A percentile compares a stretch with the other conserved stretches of the same genome.
Conservation (phyloP, 192 early-diverging fungal species). For the Gamsiella multidivaricata region DNA sequence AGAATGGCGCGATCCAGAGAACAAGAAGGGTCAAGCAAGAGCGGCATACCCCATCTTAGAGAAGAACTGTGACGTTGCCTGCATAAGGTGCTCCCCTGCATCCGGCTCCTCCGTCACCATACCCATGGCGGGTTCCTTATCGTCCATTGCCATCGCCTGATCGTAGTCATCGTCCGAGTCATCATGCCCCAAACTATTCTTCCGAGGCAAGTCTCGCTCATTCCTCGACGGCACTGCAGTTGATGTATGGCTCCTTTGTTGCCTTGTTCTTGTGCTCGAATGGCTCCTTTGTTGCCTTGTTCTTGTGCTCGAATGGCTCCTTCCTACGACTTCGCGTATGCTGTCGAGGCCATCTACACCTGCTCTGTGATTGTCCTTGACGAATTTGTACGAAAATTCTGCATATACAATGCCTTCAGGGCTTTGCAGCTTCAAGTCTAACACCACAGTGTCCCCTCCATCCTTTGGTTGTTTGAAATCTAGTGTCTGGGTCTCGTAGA, state of each 20-base stretch:
- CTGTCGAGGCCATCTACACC: too few species aligned
- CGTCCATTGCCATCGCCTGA: not conserved
- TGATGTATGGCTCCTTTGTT: not conserved
- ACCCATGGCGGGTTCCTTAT: not conserved
- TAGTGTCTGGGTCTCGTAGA: slow-evolving; percentile 25
- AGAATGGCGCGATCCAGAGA: too few species aligned
- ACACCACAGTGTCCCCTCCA: not conserved
- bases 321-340: not conserved
- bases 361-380: not conserved
- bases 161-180: slow-evolving; percentile 4
- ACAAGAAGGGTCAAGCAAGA: not conserved
- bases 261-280: not conserved
- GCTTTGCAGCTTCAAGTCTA: slow-evolving; percentile 33
- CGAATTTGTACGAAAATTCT: slow-evolving; percentile 30
- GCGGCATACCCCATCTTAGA: slow-evolving; percentile 46
- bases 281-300: too few species aligned
- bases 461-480: slow-evolving; percentile 15
- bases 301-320: not conserved
- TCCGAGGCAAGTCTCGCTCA: not conserved
- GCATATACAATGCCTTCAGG: slow-evolving; percentile 15
- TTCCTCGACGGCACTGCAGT: not conserved
- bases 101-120: slow-evolving; percentile 26
- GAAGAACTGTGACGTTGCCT: slow-evolving; percentile 44
- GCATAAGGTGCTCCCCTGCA: slow-evolving; percentile 41
- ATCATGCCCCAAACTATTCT: not conserved